A percentile compares a stretch with the other conserved stretches of the same genome.
These are phyloP conservation scores for Haberlea rhodopensis DNA, from an alignment of 257 asterid genomes.

Conservation along the genomic window DNA sequence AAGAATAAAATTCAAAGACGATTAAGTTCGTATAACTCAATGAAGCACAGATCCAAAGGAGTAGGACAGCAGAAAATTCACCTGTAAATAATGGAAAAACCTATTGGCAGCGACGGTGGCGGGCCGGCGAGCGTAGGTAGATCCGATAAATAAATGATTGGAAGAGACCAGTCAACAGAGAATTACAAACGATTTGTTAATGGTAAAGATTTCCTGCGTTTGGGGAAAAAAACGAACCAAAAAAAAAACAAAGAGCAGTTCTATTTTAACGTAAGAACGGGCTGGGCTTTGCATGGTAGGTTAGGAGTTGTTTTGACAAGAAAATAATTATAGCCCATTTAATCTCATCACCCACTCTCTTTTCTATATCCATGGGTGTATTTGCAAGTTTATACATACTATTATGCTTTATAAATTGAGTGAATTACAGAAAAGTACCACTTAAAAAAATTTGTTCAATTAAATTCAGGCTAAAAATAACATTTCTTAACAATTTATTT, in stretches of 20 bases:
- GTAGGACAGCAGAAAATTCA: neutral
- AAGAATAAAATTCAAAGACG: neutral
- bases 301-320: neutral
- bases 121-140: slow-evolving; percentile 25
- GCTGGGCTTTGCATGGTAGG: slow-evolving; percentile 19
- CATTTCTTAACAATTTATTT: too few relatives aligned
- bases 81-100: slow-evolving; percentile 6
- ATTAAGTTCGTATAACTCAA: neutral
- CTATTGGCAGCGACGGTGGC: slow-evolving; percentile 17
- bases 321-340: too few relatives aligned
- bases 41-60: slow-evolving; percentile 23
- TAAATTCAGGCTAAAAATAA: too few relatives aligned
- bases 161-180: slow-evolving; percentile 8
- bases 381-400: too few relatives aligned
- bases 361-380: too few relatives aligned
- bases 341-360: too few relatives aligned
- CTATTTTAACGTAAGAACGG: neutral
- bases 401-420: too few relatives aligned
- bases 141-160: slow-evolving; percentile 22
- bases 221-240: too few relatives aligned
- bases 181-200: slow-evolving; percentile 11
- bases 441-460: too few relatives aligned
- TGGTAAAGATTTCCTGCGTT: neutral
- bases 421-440: too few relatives aligned
- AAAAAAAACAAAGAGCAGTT: neutral